These are phyloP conservation scores for Aureobasidium lini DNA, from an alignment of 2,329 filamentous ascomycete species.

Conservation along the genomic window DNA sequence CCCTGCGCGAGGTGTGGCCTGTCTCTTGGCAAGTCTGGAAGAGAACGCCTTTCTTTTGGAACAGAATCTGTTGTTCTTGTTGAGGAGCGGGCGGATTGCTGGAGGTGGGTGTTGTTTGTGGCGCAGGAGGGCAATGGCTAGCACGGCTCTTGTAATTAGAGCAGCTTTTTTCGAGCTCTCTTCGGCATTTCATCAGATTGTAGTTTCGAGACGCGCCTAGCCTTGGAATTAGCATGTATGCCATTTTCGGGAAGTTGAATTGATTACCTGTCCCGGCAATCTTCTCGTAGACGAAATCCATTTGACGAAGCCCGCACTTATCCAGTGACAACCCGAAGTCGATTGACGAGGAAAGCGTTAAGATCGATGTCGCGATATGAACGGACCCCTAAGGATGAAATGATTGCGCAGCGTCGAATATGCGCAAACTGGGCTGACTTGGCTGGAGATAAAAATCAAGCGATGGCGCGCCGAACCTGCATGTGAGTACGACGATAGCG, in stretches of 20 bases:
- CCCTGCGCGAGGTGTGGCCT: neutral
- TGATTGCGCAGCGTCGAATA: too few species aligned
- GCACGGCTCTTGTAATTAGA: neutral
- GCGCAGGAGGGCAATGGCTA: neutral
- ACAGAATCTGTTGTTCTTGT: neutral
- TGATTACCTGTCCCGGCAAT: constrained; percentile 7
- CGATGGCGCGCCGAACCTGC: neutral
- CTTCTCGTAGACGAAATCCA: constrained; percentile 1
- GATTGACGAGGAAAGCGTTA: neutral
- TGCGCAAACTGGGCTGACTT: too few species aligned
- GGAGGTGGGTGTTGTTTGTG: neutral
- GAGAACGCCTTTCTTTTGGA: neutral
- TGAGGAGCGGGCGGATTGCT: neutral
- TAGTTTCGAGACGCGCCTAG: neutral
- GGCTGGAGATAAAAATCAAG: neutral
- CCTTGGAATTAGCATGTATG: neutral
- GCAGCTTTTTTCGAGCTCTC: constrained; percentile 3
- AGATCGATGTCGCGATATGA: neutral
- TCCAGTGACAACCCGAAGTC: too few species aligned
- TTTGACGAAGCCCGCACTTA: neutral
- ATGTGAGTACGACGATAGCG: neutral
- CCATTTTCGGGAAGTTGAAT: neutral
- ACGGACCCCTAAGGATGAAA: too few species aligned
- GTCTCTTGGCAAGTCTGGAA: neutral
- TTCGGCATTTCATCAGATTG: neutral